phyloP scores from a whole-genome alignment of 2,329 filamentous ascomycete species.

The Alternaria brassicae region DNA sequence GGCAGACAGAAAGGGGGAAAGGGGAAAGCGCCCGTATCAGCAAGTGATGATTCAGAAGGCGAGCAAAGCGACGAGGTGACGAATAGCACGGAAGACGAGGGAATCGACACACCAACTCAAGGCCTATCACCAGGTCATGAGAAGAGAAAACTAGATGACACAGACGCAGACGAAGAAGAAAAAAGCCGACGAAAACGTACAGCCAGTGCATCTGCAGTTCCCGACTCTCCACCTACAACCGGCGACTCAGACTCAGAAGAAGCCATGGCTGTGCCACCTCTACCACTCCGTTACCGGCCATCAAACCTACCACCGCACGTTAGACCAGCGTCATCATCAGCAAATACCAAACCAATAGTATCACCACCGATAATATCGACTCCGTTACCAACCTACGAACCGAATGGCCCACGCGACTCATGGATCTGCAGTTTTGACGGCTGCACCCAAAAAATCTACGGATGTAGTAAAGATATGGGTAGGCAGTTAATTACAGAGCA shows the following conservation, averaged over 20 bases:
- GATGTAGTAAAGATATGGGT: constrained; percentile 63
- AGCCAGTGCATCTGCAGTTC: constrained; percentile 28
- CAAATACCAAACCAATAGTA: constrained; percentile 20
- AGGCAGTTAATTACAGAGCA: constrained; percentile 67
- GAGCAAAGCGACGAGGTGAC: constrained; percentile 18
- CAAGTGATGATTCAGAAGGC: constrained; percentile 21
- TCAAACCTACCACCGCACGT: constrained; percentile 5
- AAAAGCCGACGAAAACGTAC: constrained; percentile 39
- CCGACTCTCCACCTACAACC: constrained; percentile 31
- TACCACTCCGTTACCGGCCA: constrained; percentile 38
- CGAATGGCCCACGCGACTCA: constrained; percentile 65
- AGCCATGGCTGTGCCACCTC: constrained; percentile 15
- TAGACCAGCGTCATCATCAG: neutral
- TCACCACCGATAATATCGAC: constrained; percentile 38
- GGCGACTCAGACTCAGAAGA: constrained; percentile 24
- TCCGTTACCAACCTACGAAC: constrained; percentile 42
- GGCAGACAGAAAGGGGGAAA: constrained; percentile 30
- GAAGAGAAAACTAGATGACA: constrained; percentile 40
- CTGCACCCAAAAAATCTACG: constrained; percentile 69
- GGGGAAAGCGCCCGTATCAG: constrained; percentile 32
- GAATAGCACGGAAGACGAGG: constrained; percentile 31
- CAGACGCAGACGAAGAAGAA: constrained; percentile 22
- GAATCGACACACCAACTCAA: constrained; percentile 41
- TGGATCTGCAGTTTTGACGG: constrained; percentile 72
- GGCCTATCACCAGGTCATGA: constrained; percentile 30